phyloP scores from a whole-genome alignment of 148 eudicot genomes.

The Vaccinium myrtillus region DNA sequence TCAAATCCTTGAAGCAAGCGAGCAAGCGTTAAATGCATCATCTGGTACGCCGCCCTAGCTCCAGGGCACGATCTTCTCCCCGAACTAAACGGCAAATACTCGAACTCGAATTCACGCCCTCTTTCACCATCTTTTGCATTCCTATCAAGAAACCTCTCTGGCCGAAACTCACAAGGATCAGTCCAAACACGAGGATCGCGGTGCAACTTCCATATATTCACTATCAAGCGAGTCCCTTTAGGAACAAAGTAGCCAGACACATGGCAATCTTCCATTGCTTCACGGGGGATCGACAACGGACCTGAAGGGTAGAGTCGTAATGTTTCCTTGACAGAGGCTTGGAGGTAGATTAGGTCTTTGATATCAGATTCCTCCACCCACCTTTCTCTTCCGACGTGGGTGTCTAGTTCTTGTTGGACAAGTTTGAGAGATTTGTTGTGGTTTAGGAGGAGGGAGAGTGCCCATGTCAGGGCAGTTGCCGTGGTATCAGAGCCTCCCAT shows the following conservation, averaged over 20 bases:
- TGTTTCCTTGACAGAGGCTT: not conserved
- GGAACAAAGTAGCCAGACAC: not conserved
- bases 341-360: not conserved
- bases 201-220: not conserved
- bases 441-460: constrained; percentile 8
- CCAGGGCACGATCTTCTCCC: constrained; percentile 9
- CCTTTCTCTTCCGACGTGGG: not conserved
- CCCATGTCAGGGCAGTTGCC: not conserved
- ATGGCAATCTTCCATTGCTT: not conserved
- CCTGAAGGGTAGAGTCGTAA: not conserved
- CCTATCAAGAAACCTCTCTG: not conserved
- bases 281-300: not conserved
- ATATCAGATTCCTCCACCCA: constrained; percentile 7
- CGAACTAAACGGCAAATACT: not conserved
- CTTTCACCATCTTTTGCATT: not conserved
- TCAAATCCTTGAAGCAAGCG: not conserved
- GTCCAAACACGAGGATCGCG: not conserved
- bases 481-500: constrained; percentile 4
- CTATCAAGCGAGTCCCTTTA: constrained; percentile 4
- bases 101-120: not conserved
- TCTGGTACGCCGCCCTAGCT: not conserved
- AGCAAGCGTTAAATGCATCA: not conserved
- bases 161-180: not conserved
- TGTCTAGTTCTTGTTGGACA: not conserved
- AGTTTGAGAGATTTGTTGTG: not conserved